Percentiles rank a stretch among this genome's conserved stretches.
Conservation (phyloP, 2,329 filamentous ascomycete genomes). For the Cytospora piceae region DNA sequence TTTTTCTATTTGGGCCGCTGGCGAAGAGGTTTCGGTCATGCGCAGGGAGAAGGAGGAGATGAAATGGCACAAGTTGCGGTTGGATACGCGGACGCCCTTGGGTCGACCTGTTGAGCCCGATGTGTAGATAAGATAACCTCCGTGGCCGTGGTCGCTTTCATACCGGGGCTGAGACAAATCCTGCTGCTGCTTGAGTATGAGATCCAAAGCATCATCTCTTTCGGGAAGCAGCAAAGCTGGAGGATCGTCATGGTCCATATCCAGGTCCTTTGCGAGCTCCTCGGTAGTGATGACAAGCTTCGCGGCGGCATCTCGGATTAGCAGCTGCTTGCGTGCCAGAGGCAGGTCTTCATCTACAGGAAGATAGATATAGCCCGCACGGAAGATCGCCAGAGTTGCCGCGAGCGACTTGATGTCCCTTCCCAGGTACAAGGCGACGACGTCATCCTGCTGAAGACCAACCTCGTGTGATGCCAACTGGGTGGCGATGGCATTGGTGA, state of each 20-base stretch:
- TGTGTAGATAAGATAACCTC: slow-evolving; percentile 41
- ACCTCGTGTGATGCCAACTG: slow-evolving; percentile 36
- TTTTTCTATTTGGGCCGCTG: slow-evolving; percentile 8
- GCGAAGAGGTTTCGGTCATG: slow-evolving; percentile 29
- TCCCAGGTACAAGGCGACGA: slow-evolving; percentile 65
- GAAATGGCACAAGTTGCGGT: slow-evolving; percentile 30
- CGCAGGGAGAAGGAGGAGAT: slow-evolving; percentile 30
- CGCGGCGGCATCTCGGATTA: slow-evolving; percentile 61
- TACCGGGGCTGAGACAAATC: not conserved
- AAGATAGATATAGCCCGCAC: slow-evolving; percentile 65
- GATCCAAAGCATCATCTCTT: slow-evolving; percentile 20
- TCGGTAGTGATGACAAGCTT: slow-evolving; percentile 50
- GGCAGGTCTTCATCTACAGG: slow-evolving; percentile 66
- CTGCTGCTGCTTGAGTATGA: slow-evolving; percentile 3
- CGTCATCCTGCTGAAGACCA: slow-evolving; percentile 50
- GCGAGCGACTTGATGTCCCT: slow-evolving; percentile 68
- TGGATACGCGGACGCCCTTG: slow-evolving; percentile 40
- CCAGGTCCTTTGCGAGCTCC: slow-evolving; percentile 23
- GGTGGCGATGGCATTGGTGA: slow-evolving; percentile 57
- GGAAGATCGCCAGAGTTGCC: slow-evolving; percentile 65
- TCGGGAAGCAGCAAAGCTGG: slow-evolving; percentile 27
- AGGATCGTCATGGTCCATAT: slow-evolving; percentile 22
- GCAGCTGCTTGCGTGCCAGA: slow-evolving; percentile 60
- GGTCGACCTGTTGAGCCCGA: slow-evolving; percentile 42
- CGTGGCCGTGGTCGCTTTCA: not conserved